These are phyloP conservation scores for Exsudoporus frostii DNA, from an alignment of 768 basidiomycete species.

Conservation along the genomic window DNA sequence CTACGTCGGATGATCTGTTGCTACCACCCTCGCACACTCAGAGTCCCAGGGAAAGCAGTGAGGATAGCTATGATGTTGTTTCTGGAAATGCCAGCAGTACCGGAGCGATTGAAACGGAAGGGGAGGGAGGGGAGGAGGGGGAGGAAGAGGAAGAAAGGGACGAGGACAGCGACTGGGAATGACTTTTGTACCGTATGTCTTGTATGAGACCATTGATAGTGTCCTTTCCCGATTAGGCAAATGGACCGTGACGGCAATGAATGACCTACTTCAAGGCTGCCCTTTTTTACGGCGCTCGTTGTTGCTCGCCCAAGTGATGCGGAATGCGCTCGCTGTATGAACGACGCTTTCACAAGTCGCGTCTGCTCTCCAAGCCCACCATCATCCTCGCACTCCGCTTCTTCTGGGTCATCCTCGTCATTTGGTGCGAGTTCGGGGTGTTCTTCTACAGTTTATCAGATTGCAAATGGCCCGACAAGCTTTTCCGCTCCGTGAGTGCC, in stretches of 20 bases:
- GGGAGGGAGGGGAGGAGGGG: constrained; percentile 28
- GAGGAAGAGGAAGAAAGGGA: constrained; percentile 27
- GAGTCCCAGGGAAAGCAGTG: constrained; percentile 56
- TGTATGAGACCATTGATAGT: background rate
- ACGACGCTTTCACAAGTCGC: constrained; percentile 25
- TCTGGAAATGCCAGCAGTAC: constrained; percentile 48
- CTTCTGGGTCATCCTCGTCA: constrained; percentile 52
- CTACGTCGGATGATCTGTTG: constrained; percentile 19
- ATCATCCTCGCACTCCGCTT: constrained; percentile 44
- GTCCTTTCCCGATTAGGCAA: constrained; percentile 12
- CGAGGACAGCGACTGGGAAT: constrained; percentile 59
- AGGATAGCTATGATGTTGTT: constrained; percentile 68
- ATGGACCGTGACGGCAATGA: constrained; percentile 9
- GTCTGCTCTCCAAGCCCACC: constrained; percentile 28
- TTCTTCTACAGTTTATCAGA: constrained; percentile 57
- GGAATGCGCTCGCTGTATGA: constrained; percentile 29
- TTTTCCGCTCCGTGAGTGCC: constrained; percentile 26
- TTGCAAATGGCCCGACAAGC: constrained; percentile 59
- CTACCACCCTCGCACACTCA: constrained; percentile 34
- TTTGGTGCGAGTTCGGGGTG: constrained; percentile 63
- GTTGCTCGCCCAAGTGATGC: constrained; percentile 19
- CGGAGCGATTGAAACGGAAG: constrained; percentile 32
- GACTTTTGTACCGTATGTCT: constrained; percentile 24
- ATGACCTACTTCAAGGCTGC: too few species aligned
- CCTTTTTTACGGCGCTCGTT: background rate